Percentiles rank a stretch among this genome's conserved stretches.
phyloP scores from a whole-genome alignment of 768 basidiomycete species.

The Serendipita sp. region DNA sequence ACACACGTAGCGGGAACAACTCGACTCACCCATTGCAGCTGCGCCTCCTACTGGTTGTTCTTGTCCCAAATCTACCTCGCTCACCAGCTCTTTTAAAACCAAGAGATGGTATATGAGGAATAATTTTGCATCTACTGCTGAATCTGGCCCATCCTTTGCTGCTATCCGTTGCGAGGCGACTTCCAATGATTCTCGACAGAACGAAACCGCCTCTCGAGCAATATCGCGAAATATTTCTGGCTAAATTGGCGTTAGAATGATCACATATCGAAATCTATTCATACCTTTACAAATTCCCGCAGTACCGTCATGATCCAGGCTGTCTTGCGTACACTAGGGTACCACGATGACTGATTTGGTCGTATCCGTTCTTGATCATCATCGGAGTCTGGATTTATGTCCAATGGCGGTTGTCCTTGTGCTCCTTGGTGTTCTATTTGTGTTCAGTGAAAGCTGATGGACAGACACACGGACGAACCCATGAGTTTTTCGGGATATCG shows the following conservation, averaged over 20 bases:
- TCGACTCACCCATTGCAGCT: constrained; percentile 39
- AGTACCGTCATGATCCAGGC: constrained; percentile 86
- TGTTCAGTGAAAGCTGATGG: not conserved
- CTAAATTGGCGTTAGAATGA: constrained; percentile 26
- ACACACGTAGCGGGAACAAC: no score
- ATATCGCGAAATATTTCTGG: constrained; percentile 94
- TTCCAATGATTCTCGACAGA: constrained; percentile 71
- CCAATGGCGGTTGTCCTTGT: not conserved
- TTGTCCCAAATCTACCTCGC: constrained; percentile 50
- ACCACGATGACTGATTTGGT: constrained; percentile 69
- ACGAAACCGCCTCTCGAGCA: constrained; percentile 76
- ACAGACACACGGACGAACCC: constrained; percentile 28
- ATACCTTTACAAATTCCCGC: constrained; percentile 82
- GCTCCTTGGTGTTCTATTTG: not conserved
- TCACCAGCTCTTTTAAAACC: constrained; percentile 79
- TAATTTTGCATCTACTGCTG: constrained; percentile 53
- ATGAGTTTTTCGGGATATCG: constrained; percentile 74
- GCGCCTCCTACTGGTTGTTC: constrained; percentile 29
- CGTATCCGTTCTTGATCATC: constrained; percentile 24
- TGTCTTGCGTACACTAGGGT: constrained; percentile 73
- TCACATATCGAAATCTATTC: constrained; percentile 11
- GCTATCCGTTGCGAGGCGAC: constrained; percentile 53
- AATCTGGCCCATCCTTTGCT: constrained; percentile 28
- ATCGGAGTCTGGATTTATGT: not conserved
- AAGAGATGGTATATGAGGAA: constrained; percentile 86